Conservation (phyloP, 202 grass and related monocot genomes). For the Setaria italica region DNA sequence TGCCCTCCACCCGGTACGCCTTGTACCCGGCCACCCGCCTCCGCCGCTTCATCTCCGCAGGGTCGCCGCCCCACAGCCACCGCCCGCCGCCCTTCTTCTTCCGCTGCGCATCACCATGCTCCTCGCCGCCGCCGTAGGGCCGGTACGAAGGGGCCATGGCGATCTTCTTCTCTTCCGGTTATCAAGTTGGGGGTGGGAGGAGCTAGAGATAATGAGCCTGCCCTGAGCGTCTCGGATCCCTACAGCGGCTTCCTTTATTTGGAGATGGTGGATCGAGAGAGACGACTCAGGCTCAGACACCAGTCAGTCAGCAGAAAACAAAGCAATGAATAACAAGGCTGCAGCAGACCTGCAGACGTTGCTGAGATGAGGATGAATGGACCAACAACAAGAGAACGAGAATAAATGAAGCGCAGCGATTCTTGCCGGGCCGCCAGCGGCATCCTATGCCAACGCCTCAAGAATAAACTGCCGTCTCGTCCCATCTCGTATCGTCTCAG, state of each 20-base stretch:
- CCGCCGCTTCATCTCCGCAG: slow-evolving; percentile 87
- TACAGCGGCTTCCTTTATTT: too few relatives aligned
- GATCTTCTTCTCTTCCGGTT: too few relatives aligned
- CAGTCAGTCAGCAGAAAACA: too few relatives aligned
- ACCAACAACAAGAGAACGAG: too few relatives aligned
- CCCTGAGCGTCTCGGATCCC: too few relatives aligned
- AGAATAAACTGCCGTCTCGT: too few relatives aligned
- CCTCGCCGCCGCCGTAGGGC: slow-evolving; percentile 39
- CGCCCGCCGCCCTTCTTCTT: slow-evolving; percentile 25
- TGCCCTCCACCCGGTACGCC: slow-evolving; percentile 82
- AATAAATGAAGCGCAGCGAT: neutral
- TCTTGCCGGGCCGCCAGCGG: neutral
- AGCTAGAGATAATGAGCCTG: too few relatives aligned
- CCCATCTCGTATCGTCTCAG: too few relatives aligned
- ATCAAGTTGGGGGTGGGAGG: too few relatives aligned
- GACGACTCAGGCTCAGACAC: too few relatives aligned
- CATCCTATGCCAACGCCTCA: neutral
- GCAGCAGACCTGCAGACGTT: neutral
- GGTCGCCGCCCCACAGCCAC: slow-evolving; percentile 49
- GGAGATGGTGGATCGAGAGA: too few relatives aligned
- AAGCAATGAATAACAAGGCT: neutral
- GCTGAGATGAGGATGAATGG: too few relatives aligned
- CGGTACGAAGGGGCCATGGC: slow-evolving; percentile 53
- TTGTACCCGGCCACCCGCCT: slow-evolving; percentile 81
- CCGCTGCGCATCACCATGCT: neutral